A percentile compares a stretch with the other conserved stretches of the same genome.
Evolutionary conservation across 331 rosid genomes (phyloP).

Genomic region (Prunus yedoensis): DNA sequence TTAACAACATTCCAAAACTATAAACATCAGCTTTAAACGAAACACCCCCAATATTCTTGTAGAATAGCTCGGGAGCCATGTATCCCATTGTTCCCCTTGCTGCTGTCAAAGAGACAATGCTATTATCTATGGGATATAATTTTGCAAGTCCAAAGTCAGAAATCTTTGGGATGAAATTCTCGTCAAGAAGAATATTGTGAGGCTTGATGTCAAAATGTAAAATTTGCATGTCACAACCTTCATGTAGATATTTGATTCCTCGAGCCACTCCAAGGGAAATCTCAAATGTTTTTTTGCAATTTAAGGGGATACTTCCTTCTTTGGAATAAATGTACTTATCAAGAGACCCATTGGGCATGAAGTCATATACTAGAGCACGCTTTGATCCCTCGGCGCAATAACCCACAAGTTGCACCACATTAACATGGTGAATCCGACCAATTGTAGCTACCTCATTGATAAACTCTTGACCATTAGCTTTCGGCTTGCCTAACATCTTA

Average conservation of each 20-base stretch:
- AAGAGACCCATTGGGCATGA: conserved; percentile 28
- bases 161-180: conserved; percentile 13
- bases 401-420: no score
- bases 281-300: background rate
- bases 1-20: conserved; percentile 7
- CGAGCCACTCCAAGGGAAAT: conserved; percentile 14
- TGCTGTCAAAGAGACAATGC: background rate
- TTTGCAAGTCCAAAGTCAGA: conserved; percentile 19
- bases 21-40: background rate
- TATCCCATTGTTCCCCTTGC: background rate
- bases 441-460: no score
- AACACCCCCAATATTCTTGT: background rate
- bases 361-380: background rate
- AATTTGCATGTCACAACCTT: conserved; percentile 11
- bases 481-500: background rate
- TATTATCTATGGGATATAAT: background rate
- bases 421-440: no score
- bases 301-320: background rate
- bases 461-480: conserved; percentile 7
- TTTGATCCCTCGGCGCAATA: no score
- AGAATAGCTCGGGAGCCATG: no score
- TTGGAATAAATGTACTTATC: background rate
- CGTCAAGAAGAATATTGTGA: background rate
- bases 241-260: conserved; percentile 22
- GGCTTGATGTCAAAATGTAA: conserved; percentile 20